These are phyloP conservation scores for Entophlyctis luteolus DNA, from an alignment of 192 early-diverging fungal species.

Conservation along the genomic window DNA sequence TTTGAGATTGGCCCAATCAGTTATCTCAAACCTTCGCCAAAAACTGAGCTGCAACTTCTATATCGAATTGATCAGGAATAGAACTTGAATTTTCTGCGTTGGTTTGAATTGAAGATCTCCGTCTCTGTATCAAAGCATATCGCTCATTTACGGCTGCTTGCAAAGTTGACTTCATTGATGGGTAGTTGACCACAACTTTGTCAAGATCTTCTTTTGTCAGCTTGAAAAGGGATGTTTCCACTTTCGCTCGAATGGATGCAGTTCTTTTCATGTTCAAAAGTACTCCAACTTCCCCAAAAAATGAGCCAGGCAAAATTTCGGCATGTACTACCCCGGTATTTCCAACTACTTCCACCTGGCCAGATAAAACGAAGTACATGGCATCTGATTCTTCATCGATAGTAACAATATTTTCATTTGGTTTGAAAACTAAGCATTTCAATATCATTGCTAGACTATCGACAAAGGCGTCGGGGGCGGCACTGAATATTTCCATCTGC, in stretches of 20 bases:
- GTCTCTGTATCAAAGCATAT: slow-evolving; percentile 30
- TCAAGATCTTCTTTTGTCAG: slow-evolving; percentile 38
- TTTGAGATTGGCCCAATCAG: too few species aligned
- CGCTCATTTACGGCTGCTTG: slow-evolving; percentile 42
- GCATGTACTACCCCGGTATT: slow-evolving; percentile 38
- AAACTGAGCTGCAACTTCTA: slow-evolving; percentile 43
- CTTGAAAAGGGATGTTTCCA: slow-evolving; percentile 44
- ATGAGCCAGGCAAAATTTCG: slow-evolving; percentile 39
- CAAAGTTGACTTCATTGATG: slow-evolving; percentile 38
- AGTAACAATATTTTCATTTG: slow-evolving; percentile 30
- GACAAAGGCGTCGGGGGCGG: slow-evolving; percentile 36
- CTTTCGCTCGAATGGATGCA: slow-evolving; percentile 44
- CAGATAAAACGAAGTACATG: slow-evolving; percentile 48
- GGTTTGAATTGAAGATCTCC: too few species aligned
- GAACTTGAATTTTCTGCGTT: background rate
- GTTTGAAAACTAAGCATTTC: slow-evolving; percentile 27
- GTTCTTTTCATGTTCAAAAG: slow-evolving; percentile 47
- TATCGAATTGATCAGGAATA: slow-evolving; percentile 38
- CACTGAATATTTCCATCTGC: slow-evolving; percentile 38
- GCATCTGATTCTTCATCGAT: slow-evolving; percentile 41
- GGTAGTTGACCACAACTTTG: slow-evolving; percentile 30
- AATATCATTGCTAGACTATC: slow-evolving; percentile 31
- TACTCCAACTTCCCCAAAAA: slow-evolving; percentile 57
- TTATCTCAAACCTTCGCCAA: slow-evolving; percentile 44
- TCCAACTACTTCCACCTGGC: slow-evolving; percentile 42